Evolutionary conservation across 306 rosid genomes (phyloP).

Genomic region (Cicer pinnatifidum): DNA sequence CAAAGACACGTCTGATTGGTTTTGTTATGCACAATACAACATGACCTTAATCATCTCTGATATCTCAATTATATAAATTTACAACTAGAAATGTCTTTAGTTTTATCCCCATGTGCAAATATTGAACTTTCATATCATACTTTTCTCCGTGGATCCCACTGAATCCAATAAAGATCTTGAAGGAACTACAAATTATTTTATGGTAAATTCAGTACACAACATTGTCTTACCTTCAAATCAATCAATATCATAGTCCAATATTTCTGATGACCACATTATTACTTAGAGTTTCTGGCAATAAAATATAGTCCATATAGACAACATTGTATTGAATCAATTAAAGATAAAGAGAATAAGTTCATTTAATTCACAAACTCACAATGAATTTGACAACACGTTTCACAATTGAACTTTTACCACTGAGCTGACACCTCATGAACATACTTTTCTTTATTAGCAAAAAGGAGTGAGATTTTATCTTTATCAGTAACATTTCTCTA

Average conservation of each 20-base stretch:
- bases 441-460: too few relatives aligned
- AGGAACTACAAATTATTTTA: conserved; percentile 27
- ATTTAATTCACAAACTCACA: conserved; percentile 2
- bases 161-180: conserved; percentile 30
- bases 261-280: not conserved
- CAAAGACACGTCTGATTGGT: not conserved
- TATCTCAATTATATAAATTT: conserved; percentile 6
- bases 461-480: not conserved
- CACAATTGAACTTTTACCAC: too few relatives aligned
- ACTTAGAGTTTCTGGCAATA: not conserved
- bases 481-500: not conserved
- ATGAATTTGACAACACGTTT: not conserved
- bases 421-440: too few relatives aligned
- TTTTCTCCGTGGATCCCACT: conserved; percentile 6
- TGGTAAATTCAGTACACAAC: not conserved
- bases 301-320: not conserved
- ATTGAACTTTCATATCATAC: not conserved
- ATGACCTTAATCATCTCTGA: not conserved
- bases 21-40: conserved; percentile 2
- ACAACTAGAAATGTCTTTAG: conserved; percentile 7
- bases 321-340: conserved; percentile 14
- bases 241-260: conserved; percentile 2
- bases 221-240: conserved; percentile 21
- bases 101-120: too few relatives aligned
- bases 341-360: not conserved